A percentile compares a stretch with the other conserved stretches of the same genome.
Conservation (phyloP, 2,329 filamentous ascomycete genomes). For the Simplicillium aogashimaense region DNA sequence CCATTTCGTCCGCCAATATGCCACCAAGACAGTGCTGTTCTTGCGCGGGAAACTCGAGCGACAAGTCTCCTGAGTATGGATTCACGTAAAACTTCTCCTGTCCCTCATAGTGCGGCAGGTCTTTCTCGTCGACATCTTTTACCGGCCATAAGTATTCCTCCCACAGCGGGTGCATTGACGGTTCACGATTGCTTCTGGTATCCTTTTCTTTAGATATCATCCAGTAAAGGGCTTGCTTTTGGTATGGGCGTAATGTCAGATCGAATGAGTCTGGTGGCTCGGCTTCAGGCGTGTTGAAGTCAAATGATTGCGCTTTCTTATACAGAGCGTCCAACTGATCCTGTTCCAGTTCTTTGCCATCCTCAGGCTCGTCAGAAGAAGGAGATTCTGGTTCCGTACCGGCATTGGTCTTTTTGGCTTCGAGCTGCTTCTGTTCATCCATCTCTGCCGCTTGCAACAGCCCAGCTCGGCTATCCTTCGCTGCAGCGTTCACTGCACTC, state of each 20-base stretch:
- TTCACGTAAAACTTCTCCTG: constrained; percentile 85
- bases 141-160: constrained; percentile 88
- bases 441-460: constrained; percentile 81
- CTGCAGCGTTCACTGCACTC: constrained; percentile 62
- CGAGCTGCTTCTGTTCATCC: constrained; percentile 65
- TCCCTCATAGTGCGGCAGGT: constrained; percentile 53
- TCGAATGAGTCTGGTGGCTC: constrained; percentile 75
- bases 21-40: constrained; percentile 92
- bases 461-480: constrained; percentile 72
- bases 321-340: constrained; percentile 92
- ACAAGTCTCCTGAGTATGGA: constrained; percentile 90
- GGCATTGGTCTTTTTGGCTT: constrained; percentile 25
- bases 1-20: constrained; percentile 95
- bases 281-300: constrained; percentile 82
- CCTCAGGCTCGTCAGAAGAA: constrained; percentile 59
- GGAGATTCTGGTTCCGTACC: constrained; percentile 35
- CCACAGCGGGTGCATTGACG: constrained; percentile 94
- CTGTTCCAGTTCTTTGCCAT: constrained; percentile 85
- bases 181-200: constrained; percentile 57
- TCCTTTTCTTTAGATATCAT: constrained; percentile 92
- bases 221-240: constrained; percentile 92
- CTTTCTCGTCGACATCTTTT: constrained; percentile 78
- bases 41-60: constrained; percentile 82
- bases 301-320: constrained; percentile 92
- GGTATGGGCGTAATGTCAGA: constrained; percentile 80